These are phyloP conservation scores for Teunomyces aglyptinius DNA, from an alignment of 805 yeast genomes.

Conservation along the genomic window DNA sequence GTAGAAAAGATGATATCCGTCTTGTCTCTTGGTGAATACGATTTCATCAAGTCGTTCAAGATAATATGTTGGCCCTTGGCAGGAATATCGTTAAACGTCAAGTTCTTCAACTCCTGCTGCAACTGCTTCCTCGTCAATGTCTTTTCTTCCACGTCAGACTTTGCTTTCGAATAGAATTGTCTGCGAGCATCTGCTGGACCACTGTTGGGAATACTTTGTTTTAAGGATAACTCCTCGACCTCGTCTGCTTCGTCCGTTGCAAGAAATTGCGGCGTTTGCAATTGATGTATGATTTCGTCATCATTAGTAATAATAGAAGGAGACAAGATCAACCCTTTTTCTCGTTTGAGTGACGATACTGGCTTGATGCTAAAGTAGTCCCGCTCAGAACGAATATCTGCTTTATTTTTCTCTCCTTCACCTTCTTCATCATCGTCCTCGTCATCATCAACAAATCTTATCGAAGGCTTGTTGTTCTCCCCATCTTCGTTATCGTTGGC, in stretches of 20 bases:
- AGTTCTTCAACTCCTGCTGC: constrained; percentile 34
- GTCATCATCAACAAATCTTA: constrained; percentile 53
- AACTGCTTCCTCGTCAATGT: constrained; percentile 33
- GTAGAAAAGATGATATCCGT: constrained; percentile 85
- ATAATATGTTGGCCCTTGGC: constrained; percentile 89
- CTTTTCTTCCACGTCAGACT: constrained; percentile 10
- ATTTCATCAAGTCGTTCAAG: constrained; percentile 79
- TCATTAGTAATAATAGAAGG: constrained; percentile 38
- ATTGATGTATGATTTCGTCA: constrained; percentile 34
- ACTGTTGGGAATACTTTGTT: neutral
- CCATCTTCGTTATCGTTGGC: constrained; percentile 16
- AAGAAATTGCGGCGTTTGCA: constrained; percentile 34
- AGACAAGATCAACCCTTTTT: constrained; percentile 15
- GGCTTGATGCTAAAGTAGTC: neutral
- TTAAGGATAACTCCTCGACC: neutral
- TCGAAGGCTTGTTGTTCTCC: constrained; percentile 49
- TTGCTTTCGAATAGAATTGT: constrained; percentile 8
- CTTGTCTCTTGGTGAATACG: constrained; percentile 46
- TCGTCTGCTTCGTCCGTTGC: constrained; percentile 19
- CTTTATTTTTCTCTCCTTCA: constrained; percentile 16
- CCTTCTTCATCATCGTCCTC: constrained; percentile 5
- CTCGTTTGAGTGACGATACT: constrained; percentile 25
- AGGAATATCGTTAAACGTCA: constrained; percentile 81
- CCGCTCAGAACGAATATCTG: neutral
- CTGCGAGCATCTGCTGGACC: constrained; percentile 9